Conservation (phyloP, 2,329 filamentous ascomycete species). For the Bipolaris sorokiniana region DNA sequence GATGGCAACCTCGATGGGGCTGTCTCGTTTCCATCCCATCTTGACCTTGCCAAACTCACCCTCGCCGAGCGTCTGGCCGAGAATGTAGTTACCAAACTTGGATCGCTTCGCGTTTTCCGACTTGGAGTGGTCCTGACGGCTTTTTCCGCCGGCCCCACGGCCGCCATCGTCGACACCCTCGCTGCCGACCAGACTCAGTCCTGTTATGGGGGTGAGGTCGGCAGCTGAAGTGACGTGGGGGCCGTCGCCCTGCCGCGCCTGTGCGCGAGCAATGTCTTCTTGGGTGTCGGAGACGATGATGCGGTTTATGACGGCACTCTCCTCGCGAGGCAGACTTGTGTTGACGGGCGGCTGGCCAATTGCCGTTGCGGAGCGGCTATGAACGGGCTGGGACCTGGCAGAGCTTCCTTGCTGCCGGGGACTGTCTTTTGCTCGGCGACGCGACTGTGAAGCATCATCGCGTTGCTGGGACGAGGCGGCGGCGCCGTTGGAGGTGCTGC, state of each 20-base stretch:
- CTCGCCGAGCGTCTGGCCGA: constrained; percentile 95
- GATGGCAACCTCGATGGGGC: constrained; percentile 91
- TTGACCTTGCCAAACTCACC: constrained; percentile 99
- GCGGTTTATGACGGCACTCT: constrained; percentile 78
- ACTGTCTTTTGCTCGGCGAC: constrained; percentile 57
- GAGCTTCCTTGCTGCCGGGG: constrained; percentile 45
- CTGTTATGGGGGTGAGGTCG: constrained; percentile 55
- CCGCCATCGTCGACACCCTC: constrained; percentile 59
- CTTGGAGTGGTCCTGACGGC: constrained; percentile 65
- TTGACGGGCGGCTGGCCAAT: constrained; percentile 61
- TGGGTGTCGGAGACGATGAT: constrained; percentile 78
- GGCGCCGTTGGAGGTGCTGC: constrained; percentile 49
- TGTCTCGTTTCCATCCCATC: constrained; percentile 96
- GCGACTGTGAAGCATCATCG: constrained; percentile 46
- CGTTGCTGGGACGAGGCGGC: constrained; percentile 36
- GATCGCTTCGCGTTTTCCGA: constrained; percentile 70
- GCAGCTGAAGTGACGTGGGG: constrained; percentile 52
- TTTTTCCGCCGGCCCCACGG: constrained; percentile 51
- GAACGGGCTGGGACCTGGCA: constrained; percentile 45
- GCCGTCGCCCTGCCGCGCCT: constrained; percentile 70
- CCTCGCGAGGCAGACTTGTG: constrained; percentile 69
- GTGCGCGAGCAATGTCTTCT: constrained; percentile 73
- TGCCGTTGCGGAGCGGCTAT: constrained; percentile 55
- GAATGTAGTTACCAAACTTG: constrained; percentile 92
- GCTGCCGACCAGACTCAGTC: constrained; percentile 57